Conservation (phyloP, 306 rosid species). For the Cercis canadensis region DNA sequence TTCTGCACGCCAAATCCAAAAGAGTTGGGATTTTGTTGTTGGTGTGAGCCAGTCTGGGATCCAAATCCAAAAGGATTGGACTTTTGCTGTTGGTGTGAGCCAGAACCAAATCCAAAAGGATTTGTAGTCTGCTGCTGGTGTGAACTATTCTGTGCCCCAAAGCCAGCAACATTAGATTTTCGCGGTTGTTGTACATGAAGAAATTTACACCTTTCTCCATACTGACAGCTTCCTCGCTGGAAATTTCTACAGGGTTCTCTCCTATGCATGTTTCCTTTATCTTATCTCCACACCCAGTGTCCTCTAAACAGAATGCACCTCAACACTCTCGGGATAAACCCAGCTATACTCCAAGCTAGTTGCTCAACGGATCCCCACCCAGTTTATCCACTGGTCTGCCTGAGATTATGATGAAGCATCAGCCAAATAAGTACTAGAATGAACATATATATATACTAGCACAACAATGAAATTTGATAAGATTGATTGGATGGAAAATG, state of each 20-base stretch:
- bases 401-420: too few species aligned
- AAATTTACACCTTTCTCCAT: constrained; percentile 74
- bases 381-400: too few species aligned
- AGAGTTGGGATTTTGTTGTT: constrained; percentile 66
- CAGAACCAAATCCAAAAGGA: constrained; percentile 61
- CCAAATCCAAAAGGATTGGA: constrained; percentile 63
- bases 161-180: constrained; percentile 43
- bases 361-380: too few species aligned
- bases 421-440: too few species aligned
- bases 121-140: constrained; percentile 40
- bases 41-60: constrained; percentile 43
- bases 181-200: constrained; percentile 66
- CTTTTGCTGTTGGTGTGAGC: constrained; percentile 30
- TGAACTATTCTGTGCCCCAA: constrained; percentile 40
- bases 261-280: constrained; percentile 14
- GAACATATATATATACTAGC: too few species aligned
- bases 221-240: constrained; percentile 79
- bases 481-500: too few species aligned
- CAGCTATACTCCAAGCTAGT: constrained; percentile 29
- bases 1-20: constrained; percentile 80
- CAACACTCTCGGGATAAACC: too few species aligned
- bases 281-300: too few species aligned
- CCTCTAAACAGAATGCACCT: too few species aligned
- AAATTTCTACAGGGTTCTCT: constrained; percentile 60
- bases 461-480: too few species aligned